These are phyloP conservation scores for Astragalus membranaceus DNA, from an alignment of 306 rosid species.

Conservation along the genomic window DNA sequence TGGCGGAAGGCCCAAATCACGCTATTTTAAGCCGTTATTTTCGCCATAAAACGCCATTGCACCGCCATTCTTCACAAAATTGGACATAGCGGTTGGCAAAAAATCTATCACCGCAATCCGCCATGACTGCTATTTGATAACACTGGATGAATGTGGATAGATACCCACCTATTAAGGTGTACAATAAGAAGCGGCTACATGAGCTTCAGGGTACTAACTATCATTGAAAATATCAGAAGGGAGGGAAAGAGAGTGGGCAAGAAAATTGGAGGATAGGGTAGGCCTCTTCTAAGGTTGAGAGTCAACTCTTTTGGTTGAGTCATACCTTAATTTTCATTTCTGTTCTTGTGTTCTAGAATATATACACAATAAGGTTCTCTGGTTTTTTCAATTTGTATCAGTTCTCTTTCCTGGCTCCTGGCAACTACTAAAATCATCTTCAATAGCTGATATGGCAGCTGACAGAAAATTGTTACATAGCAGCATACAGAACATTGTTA, in stretches of 20 bases:
- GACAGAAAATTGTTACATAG: neutral
- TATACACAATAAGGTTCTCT: neutral
- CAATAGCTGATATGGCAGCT: neutral
- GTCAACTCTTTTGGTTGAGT: neutral
- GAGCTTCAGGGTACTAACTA: neutral
- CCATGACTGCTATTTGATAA: too few relatives aligned
- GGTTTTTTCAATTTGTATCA: neutral
- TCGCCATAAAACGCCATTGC: too few relatives aligned
- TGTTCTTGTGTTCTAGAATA: neutral
- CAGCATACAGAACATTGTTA: neutral
- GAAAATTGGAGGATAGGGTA: neutral
- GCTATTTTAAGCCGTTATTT: too few relatives aligned
- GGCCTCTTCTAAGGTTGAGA: neutral
- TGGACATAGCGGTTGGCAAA: too few relatives aligned
- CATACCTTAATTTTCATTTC: neutral
- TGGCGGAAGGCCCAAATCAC: too few relatives aligned
- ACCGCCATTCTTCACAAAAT: too few relatives aligned
- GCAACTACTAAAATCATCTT: neutral
- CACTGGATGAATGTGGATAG: neutral
- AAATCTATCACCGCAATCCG: too few relatives aligned
- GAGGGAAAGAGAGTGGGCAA: neutral
- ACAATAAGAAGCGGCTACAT: neutral
- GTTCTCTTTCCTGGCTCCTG: neutral
- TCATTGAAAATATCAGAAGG: neutral
- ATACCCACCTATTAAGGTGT: neutral